A percentile compares a stretch with the other conserved stretches of the same genome.
Evolutionary conservation across 495 filamentous ascomycete species (phyloP).

Genomic region (Pseudomonodictys pantanalensis): DNA sequence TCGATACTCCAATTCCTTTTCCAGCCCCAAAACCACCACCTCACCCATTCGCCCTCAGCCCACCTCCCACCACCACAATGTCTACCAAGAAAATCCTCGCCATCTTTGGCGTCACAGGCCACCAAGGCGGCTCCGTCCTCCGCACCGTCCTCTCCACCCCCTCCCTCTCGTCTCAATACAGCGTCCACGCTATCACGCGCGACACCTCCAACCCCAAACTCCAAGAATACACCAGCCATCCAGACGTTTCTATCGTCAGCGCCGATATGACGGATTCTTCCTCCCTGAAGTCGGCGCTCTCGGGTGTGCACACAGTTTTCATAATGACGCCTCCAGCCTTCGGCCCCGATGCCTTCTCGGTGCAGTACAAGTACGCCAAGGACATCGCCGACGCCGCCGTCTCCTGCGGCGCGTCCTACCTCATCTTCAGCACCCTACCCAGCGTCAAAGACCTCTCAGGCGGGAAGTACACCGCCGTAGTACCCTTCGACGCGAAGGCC

Average conservation of each 20-base stretch:
- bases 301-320: slow-evolving; percentile 50
- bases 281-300: slow-evolving; percentile 47
- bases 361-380: slow-evolving; percentile 44
- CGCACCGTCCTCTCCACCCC: slow-evolving; percentile 24
- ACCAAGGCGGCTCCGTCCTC: slow-evolving; percentile 30
- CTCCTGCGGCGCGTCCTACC: slow-evolving; percentile 44
- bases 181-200: slow-evolving; percentile 39
- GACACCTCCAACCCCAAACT: slow-evolving; percentile 35
- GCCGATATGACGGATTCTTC: slow-evolving; percentile 41
- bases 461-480: slow-evolving; percentile 37
- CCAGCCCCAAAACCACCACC: no score
- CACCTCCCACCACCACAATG: no score
- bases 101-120: slow-evolving; percentile 30
- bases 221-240: slow-evolving; percentile 28
- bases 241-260: slow-evolving; percentile 38
- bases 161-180: slow-evolving; percentile 20
- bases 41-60: no score
- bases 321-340: slow-evolving; percentile 46
- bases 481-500: slow-evolving; percentile 6
- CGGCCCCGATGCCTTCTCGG: slow-evolving; percentile 35
- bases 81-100: slow-evolving; percentile 29
- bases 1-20: no score
- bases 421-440: slow-evolving; percentile 54
- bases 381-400: slow-evolving; percentile 49
- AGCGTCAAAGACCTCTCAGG: slow-evolving; percentile 35